Evolutionary conservation across 116 monocot genomes (phyloP), one percentile per base, ranked within the genome.

Genomic region (Phalaenopsis hybrid): DNA sequence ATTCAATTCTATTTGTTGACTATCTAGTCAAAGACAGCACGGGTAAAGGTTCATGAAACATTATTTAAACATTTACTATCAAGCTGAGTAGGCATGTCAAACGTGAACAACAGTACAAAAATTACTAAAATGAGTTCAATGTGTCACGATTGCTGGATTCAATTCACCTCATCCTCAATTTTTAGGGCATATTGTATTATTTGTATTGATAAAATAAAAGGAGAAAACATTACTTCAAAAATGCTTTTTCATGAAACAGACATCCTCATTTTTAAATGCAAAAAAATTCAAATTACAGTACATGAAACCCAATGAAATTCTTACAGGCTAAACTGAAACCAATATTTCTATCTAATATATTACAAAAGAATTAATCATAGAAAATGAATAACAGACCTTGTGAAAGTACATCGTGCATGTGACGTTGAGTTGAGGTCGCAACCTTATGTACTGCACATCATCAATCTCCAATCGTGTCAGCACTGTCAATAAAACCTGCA

Each of bases 381-480:
- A 78, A n/a, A 46, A 80, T 17, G 37, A 6, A 58, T 37, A 37
- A 55, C 13, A n/a, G 20, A 95, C 97, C 97, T 93, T 94, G 88
- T 94, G 91, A 89, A 97, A 97, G 81, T 87, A 88, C 81, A 97
- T 78, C 76, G 89, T 86, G 75, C 95, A 97, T 45, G 97, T 94
- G 44, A 91, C 86, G 75, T 89, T 94, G 44, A 90, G 75, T 72
- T 86, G 85, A 28, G 93, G 91, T 65, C 85, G 86, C 70, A 97
- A 76, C 18, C 45, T 79, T 12, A 97, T 52, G 78, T 97, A 93
- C 75, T 94, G 97, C 48, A 88, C 83, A 73, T 90, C 90, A 76
- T 93, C 91, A 16, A 97, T 83, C 82, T 97, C 97, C 78, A 97
- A 70, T 75, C 88, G 92, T 79, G 97, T 97, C 59, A 97, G 86